phyloP scores from a whole-genome alignment of 2,329 filamentous ascomycete species.

The Diaporthe ampelina region DNA sequence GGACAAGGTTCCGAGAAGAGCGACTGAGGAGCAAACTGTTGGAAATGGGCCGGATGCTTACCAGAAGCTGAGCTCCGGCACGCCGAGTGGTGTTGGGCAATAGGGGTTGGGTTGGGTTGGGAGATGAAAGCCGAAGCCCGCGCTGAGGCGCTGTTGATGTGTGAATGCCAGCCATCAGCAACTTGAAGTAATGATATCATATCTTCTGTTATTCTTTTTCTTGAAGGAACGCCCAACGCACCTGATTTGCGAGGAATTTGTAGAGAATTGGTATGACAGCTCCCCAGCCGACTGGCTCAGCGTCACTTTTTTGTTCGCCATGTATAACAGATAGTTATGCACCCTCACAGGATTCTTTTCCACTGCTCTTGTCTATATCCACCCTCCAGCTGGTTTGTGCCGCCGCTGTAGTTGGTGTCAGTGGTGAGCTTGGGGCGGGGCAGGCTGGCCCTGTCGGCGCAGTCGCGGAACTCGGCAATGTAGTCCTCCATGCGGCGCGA shows the following conservation, averaged over 20 bases:
- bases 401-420: too few species aligned
- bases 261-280: background rate
- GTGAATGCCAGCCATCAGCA: background rate
- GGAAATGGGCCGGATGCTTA: slow-evolving; percentile 1
- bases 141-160: too few species aligned
- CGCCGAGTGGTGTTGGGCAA: slow-evolving; percentile 22
- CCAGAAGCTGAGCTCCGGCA: slow-evolving; percentile 23
- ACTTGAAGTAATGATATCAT: background rate
- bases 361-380: too few species aligned
- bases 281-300: background rate
- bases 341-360: too few species aligned
- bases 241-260: background rate
- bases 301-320: background rate
- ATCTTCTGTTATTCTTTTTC: background rate
- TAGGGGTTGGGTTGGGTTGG: too few species aligned
- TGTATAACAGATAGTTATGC: background rate
- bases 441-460: too few species aligned
- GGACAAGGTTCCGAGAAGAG: background rate
- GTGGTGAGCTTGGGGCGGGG: too few species aligned
- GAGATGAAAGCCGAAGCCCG: too few species aligned
- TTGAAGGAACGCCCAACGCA: background rate
- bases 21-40: background rate
- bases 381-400: slow-evolving; percentile 89
- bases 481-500: slow-evolving; percentile 81
- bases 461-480: slow-evolving; percentile 78